Evolutionary conservation across 2,329 filamentous ascomycete genomes (phyloP).

Genomic region (Nannizzia gypsea): DNA sequence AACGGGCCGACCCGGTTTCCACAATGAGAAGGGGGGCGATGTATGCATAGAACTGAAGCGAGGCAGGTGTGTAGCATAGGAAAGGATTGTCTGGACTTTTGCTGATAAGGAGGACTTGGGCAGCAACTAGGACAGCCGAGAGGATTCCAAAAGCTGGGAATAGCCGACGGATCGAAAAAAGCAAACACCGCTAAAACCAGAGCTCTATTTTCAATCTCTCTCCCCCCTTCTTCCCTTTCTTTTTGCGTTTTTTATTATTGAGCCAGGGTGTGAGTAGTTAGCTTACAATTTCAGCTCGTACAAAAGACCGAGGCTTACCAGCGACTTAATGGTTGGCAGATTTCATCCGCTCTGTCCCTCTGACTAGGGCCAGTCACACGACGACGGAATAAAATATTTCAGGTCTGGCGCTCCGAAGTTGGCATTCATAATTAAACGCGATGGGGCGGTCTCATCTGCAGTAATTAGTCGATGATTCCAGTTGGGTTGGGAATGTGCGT

Average conservation of each 20-base stretch:
- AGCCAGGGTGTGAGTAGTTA: not conserved
- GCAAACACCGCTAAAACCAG: not conserved
- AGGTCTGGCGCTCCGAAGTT: not conserved
- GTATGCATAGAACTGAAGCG: not conserved
- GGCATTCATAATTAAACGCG: not conserved
- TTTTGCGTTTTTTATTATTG: not conserved
- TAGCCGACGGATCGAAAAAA: conserved; percentile 4
- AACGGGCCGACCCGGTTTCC: conserved; percentile 6
- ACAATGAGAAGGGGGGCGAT: not conserved
- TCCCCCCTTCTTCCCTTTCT: not conserved
- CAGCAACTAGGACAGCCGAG: conserved; percentile 1
- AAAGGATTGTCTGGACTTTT: not conserved
- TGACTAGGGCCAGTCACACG: conserved; percentile 4
- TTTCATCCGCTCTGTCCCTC: not conserved
- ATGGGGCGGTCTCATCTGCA: not conserved
- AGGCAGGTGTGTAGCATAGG: not conserved
- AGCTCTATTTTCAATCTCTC: not conserved
- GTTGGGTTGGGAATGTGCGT: not conserved
- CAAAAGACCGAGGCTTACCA: not conserved
- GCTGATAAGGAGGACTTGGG: not conserved
- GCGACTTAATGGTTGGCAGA: not conserved
- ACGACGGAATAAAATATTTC: conserved; percentile 1
- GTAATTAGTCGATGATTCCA: not conserved
- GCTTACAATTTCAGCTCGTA: not conserved
- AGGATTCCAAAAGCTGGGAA: not conserved